Conservation (phyloP, 345 rosid genomes). For the Arabidopsis thaliana region TAIR10.1 NC_003075.7:17123501-17124000, state of each 20-base stretch:
- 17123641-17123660: constrained; percentile 18
- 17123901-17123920: constrained; percentile 38
- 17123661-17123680: constrained; percentile 20
- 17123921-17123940: constrained; percentile 46
- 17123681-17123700: constrained; percentile 28
- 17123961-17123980: neutral
- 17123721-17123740: constrained; percentile 16
- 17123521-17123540: constrained; percentile 85
- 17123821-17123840: constrained; percentile 9
- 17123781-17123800: constrained; percentile 18
- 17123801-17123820: constrained; percentile 25
- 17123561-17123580: constrained; percentile 78
- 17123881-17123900: neutral
- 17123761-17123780: constrained; percentile 28
- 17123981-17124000: constrained; percentile 4
- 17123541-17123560: constrained; percentile 78
- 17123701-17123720: constrained; percentile 9
- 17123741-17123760: constrained; percentile 40
- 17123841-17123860: constrained; percentile 41
- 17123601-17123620: constrained; percentile 77
- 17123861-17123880: constrained; percentile 37
- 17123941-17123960: constrained; percentile 7
- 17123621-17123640: constrained; percentile 45
- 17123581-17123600: constrained; percentile 69
- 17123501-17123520: constrained; percentile 79